phyloP scores from a whole-genome alignment of 441 rosid genomes.

The Omphalea diandra region DNA sequence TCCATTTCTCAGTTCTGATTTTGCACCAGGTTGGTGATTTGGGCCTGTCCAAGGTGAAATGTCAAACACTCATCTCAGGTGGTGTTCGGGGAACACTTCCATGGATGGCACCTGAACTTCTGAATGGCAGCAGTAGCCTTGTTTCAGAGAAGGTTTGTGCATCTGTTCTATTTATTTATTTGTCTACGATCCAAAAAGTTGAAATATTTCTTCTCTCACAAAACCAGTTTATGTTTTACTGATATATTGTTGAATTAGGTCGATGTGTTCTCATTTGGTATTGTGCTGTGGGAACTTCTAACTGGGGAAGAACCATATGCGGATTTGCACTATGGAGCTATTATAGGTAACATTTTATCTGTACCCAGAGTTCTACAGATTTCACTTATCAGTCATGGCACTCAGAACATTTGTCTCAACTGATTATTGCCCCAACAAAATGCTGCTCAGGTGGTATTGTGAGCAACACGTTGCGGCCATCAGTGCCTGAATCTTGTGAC shows the following conservation, averaged over 20 bases:
- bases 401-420: neutral
- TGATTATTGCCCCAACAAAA: neutral
- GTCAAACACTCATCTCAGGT: conserved; percentile 66
- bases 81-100: conserved; percentile 78
- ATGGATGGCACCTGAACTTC: conserved; percentile 76
- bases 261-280: conserved; percentile 71
- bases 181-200: neutral
- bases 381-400: neutral
- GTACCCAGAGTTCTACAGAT: neutral
- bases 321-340: conserved; percentile 68
- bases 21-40: conserved; percentile 62
- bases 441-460: conserved; percentile 55
- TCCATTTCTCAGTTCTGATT: conserved; percentile 13
- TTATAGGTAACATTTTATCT: conserved; percentile 39
- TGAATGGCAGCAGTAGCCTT: conserved; percentile 65
- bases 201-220: neutral
- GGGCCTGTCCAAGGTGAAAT: conserved; percentile 71
- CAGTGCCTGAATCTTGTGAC: conserved; percentile 54
- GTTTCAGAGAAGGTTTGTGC: conserved; percentile 62
- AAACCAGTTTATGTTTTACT: neutral
- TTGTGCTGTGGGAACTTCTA: conserved; percentile 68
- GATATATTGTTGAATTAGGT: conserved; percentile 35
- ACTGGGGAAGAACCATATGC: conserved; percentile 76
- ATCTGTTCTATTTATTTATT: neutral
- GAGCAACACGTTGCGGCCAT: conserved; percentile 62